These are phyloP conservation scores for Boechera stricta DNA, from an alignment of 345 rosid genomes.

Conservation along the genomic window DNA sequence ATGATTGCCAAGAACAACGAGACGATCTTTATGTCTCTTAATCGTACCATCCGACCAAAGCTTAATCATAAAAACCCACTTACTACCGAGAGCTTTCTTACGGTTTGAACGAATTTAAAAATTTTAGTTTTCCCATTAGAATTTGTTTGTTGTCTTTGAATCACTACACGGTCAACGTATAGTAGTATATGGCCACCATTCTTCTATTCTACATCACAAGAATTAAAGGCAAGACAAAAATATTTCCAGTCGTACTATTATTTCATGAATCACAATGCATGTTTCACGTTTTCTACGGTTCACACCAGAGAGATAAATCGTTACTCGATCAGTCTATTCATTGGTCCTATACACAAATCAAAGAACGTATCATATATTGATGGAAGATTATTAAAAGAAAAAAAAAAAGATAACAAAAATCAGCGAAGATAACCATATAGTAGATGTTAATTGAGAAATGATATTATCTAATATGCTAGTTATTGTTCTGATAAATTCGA, in stretches of 20 bases:
- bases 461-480: too few species aligned
- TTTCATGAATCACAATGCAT: not conserved
- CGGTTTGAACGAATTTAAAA: not conserved
- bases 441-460: too few species aligned
- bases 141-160: not conserved
- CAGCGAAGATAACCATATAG: too few species aligned
- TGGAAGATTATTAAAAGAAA: too few species aligned
- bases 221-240: not conserved
- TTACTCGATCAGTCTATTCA: not conserved
- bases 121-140: not conserved
- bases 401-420: not conserved
- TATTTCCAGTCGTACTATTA: not conserved
- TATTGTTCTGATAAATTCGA: too few species aligned
- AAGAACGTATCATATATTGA: not conserved
- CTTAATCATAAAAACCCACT: too few species aligned
- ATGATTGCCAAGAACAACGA: too few species aligned
- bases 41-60: too few species aligned
- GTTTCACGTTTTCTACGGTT: constrained; percentile 7
- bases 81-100: too few species aligned
- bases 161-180: not conserved
- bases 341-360: not conserved
- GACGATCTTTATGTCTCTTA: too few species aligned
- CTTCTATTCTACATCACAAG: not conserved
- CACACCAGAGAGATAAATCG: not conserved
- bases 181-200: not conserved